phyloP scores from a whole-genome alignment of 371 early-diverging fungal species.

The Circinella umbellata region DNA sequence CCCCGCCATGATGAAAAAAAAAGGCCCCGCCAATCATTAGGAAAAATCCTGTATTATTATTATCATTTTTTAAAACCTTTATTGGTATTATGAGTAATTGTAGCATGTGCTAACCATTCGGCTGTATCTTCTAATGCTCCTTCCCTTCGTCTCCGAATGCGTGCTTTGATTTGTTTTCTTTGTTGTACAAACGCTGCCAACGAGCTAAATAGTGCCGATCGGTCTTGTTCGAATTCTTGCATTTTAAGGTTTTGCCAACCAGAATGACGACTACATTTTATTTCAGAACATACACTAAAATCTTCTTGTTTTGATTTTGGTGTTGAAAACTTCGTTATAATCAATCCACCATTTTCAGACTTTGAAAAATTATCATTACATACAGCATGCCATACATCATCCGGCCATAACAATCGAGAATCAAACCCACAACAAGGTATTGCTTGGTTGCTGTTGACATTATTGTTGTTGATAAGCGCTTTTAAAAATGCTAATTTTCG shows the following conservation, averaged over 20 bases:
- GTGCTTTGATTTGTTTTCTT: conserved; percentile 44
- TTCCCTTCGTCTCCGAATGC: conserved; percentile 48
- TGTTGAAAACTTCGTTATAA: background rate
- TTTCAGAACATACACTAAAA: conserved; percentile 21
- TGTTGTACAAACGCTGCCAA: conserved; percentile 41
- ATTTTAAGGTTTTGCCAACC: conserved; percentile 58
- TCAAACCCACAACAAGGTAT: conserved; percentile 49
- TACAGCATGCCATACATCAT: conserved; percentile 31
- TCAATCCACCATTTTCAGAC: conserved; percentile 2
- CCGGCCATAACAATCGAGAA: conserved; percentile 53
- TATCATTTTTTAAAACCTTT: background rate
- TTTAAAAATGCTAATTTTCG: conserved; percentile 24
- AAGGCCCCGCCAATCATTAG: too few relatives aligned
- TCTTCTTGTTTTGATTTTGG: conserved; percentile 2
- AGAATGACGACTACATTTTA: conserved; percentile 48
- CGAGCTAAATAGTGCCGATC: conserved; percentile 37
- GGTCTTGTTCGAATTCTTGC: conserved; percentile 60
- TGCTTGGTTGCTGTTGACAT: conserved; percentile 20
- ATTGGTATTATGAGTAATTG: conserved; percentile 21
- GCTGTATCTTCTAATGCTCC: conserved; percentile 24
- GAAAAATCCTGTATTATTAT: too few relatives aligned
- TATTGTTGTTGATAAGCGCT: conserved; percentile 19
- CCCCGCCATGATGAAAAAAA: too few relatives aligned
- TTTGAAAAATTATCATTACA: conserved; percentile 18
- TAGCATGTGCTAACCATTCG: conserved; percentile 38